These are phyloP conservation scores for Syzygium grande DNA, from an alignment of 345 rosid genomes.

Conservation along the genomic window DNA sequence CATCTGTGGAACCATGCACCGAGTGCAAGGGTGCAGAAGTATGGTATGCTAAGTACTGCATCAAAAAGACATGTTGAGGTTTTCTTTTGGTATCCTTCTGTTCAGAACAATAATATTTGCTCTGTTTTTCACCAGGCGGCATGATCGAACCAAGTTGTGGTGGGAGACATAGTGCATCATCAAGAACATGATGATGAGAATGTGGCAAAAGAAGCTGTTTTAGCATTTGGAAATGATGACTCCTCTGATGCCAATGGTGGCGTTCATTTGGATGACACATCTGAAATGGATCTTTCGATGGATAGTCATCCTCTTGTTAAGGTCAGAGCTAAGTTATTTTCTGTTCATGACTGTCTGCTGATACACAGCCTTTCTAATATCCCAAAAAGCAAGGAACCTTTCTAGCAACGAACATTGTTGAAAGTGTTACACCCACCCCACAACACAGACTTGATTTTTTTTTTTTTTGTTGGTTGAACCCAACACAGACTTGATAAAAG, in stretches of 20 bases:
- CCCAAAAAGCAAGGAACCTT: neutral
- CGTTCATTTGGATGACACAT: conserved; percentile 44
- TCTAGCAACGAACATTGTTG: neutral
- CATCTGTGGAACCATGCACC: no score
- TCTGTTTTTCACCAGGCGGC: conserved; percentile 9
- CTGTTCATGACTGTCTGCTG: neutral
- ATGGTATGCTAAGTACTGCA: conserved; percentile 30
- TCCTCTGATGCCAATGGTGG: conserved; percentile 26
- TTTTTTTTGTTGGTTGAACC: no score
- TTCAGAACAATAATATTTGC: neutral
- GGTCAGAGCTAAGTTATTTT: conserved; percentile 22
- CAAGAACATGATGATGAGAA: conserved; percentile 41
- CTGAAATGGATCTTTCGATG: conserved; percentile 39
- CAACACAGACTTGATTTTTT: neutral
- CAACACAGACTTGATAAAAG: neutral
- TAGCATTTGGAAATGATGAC: conserved; percentile 33
- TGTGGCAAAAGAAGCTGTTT: conserved; percentile 7
- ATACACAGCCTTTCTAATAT: neutral
- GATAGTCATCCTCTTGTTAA: conserved; percentile 44
- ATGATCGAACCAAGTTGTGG: conserved; percentile 55
- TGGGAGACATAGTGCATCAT: conserved; percentile 70
- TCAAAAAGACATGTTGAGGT: neutral
- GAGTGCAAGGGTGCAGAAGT: conserved; percentile 71
- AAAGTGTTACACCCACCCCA: neutral
- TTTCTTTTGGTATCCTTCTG: neutral